phyloP scores from a whole-genome alignment of 257 asterid species.

The Gynochthodes officinalis region DNA sequence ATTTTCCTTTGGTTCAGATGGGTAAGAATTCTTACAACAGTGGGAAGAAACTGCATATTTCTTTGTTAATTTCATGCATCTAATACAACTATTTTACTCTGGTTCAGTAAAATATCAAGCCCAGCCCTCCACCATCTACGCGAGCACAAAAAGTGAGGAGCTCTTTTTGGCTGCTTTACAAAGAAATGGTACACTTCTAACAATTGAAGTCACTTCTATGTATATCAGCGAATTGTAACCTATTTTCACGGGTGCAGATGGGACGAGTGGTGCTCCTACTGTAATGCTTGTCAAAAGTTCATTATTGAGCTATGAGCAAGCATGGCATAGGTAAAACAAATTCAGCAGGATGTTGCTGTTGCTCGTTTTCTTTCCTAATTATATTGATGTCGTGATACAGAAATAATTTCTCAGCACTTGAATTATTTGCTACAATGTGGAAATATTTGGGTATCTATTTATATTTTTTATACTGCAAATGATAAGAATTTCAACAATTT shows the following conservation, averaged over 20 bases:
- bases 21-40: conserved; percentile 41
- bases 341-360: not conserved
- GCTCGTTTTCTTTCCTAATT: not conserved
- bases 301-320: conserved; percentile 91
- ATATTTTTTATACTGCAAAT: not conserved
- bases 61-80: conserved; percentile 4
- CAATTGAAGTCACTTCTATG: conserved; percentile 23
- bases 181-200: conserved; percentile 51
- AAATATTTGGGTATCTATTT: not conserved
- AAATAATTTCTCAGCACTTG: not conserved
- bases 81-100: conserved; percentile 16
- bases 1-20: conserved; percentile 78
- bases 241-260: conserved; percentile 47
- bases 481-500: not conserved
- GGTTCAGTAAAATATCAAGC: conserved; percentile 86
- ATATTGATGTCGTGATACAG: not conserved
- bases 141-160: conserved; percentile 93
- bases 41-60: not conserved
- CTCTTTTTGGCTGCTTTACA: conserved; percentile 79
- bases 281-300: conserved; percentile 93
- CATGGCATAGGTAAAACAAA: conserved; percentile 84
- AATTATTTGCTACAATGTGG: not conserved
- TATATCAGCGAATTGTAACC: conserved; percentile 16
- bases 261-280: conserved; percentile 53
- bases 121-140: conserved; percentile 71